Evolutionary conservation across 441 rosid genomes (phyloP).

Genomic region (Corymbia citriodora): DNA sequence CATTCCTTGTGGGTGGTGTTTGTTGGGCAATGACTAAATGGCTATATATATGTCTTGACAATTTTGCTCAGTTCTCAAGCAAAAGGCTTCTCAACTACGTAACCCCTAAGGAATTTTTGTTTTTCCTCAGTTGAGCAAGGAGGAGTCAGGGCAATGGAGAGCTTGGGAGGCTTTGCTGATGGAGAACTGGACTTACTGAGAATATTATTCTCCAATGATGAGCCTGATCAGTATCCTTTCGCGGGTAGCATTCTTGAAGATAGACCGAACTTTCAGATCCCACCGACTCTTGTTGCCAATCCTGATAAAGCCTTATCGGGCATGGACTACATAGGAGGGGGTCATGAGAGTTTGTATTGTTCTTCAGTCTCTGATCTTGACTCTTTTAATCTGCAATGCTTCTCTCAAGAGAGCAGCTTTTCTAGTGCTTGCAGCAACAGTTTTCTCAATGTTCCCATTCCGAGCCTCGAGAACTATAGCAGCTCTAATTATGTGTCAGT

Average conservation of each 20-base stretch:
- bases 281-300: background rate
- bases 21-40: background rate
- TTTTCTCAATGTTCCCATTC: background rate
- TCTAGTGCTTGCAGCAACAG: background rate
- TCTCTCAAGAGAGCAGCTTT: slow-evolving; percentile 1
- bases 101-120: background rate
- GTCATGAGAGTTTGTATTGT: background rate
- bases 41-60: background rate
- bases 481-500: background rate
- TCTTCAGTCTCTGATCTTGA: background rate
- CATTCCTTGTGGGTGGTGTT: background rate
- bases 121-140: background rate
- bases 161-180: slow-evolving; percentile 1
- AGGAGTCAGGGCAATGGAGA: background rate
- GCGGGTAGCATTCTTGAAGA: background rate
- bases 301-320: background rate
- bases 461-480: background rate
- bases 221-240: background rate
- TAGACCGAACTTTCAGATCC: background rate
- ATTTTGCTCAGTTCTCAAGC: background rate
- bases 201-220: slow-evolving; percentile 1
- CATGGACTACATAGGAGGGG: background rate
- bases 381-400: background rate
- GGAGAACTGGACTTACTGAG: slow-evolving; percentile 8
- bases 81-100: background rate